Evolutionary conservation across 1,284 basidiomycete genomes (phyloP).

Genomic region (Binderoboletus segoi): DNA sequence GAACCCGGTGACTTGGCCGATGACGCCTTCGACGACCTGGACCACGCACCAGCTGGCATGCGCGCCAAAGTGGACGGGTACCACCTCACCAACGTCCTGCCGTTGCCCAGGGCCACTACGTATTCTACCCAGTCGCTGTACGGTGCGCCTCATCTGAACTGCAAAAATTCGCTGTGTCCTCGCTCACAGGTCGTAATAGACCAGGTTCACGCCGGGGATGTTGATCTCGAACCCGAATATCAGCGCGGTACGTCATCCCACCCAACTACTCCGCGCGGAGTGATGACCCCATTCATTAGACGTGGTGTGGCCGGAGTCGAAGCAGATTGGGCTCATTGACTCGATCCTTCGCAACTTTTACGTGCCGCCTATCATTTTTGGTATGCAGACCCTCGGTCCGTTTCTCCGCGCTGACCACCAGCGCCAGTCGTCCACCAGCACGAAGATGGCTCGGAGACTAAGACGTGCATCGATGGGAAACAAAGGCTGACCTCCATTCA

Average conservation of each 20-base stretch:
- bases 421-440: constrained; percentile 33
- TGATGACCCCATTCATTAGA: constrained; percentile 22
- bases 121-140: constrained; percentile 69
- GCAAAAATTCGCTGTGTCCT: too few species aligned
- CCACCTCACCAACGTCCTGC: constrained; percentile 56
- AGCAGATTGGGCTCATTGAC: constrained; percentile 72
- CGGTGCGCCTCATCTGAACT: constrained; percentile 39
- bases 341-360: constrained; percentile 74
- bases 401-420: background rate
- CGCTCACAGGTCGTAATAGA: constrained; percentile 42
- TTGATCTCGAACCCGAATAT: constrained; percentile 73
- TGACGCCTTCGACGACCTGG: constrained; percentile 21
- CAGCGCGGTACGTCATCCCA: constrained; percentile 56
- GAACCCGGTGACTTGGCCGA: constrained; percentile 17
- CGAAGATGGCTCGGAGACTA: constrained; percentile 63
- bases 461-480: constrained; percentile 77
- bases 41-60: constrained; percentile 19
- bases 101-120: constrained; percentile 62
- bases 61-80: constrained; percentile 38
- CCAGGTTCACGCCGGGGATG: constrained; percentile 58
- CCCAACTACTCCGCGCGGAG: background rate
- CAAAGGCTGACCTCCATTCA: constrained; percentile 76
- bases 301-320: constrained; percentile 70
- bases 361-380: constrained; percentile 74
- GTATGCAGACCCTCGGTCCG: constrained; percentile 36